Evolutionary conservation across 495 filamentous ascomycete species (phyloP).

Genomic region (Hyphodiscus hymeniophilus): DNA sequence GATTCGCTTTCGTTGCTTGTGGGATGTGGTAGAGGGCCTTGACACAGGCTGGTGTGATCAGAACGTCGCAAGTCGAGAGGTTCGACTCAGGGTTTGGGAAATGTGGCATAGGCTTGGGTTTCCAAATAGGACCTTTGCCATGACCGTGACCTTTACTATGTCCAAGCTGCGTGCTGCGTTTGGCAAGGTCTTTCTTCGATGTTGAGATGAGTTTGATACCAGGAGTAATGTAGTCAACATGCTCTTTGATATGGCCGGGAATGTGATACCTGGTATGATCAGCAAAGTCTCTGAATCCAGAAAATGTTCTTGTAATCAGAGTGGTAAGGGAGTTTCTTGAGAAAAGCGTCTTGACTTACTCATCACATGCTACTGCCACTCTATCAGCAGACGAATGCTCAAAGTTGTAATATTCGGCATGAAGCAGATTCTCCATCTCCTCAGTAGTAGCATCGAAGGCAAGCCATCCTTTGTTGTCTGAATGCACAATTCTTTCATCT

Average conservation of each 20-base stretch:
- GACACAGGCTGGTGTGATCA: constrained; percentile 12
- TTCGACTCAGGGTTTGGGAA: too few relatives aligned
- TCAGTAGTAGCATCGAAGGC: constrained; percentile 42
- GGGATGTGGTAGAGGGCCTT: constrained; percentile 22
- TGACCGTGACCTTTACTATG: too few relatives aligned
- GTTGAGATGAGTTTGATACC: constrained; percentile 9
- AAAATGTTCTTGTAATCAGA: too few relatives aligned
- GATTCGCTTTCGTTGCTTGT: constrained; percentile 1
- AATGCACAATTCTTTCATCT: constrained; percentile 35
- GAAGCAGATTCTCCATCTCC: constrained; percentile 49
- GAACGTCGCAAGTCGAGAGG: neutral
- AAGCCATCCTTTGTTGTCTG: constrained; percentile 37
- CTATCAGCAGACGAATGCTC: constrained; percentile 36
- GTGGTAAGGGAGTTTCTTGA: too few relatives aligned
- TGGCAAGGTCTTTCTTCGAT: neutral
- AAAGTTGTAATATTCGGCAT: constrained; percentile 52
- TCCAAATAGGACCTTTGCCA: too few relatives aligned
- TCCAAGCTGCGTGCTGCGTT: neutral
- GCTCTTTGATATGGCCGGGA: constrained; percentile 5
- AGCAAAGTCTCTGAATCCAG: neutral
- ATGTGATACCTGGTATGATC: constrained; percentile 13
- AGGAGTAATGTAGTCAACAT: constrained; percentile 16
- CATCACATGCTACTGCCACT: constrained; percentile 23
- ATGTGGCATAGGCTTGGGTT: too few relatives aligned
- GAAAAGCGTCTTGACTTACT: neutral